phyloP scores from a whole-genome alignment of 208 protist genomes.

The Wallacemonas collosoma region DNA sequence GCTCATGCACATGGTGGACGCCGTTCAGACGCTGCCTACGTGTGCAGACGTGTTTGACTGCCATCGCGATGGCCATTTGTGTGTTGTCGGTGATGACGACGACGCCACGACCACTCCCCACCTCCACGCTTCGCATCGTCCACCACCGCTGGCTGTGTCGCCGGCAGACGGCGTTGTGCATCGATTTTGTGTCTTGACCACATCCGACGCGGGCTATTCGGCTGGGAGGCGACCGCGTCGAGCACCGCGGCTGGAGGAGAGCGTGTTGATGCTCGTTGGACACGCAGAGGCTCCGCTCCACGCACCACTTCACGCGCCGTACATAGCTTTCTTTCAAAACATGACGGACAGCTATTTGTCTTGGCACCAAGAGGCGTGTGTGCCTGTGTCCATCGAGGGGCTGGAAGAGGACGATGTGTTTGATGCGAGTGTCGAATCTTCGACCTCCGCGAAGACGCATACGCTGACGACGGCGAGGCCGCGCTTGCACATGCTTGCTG shows the following conservation, averaged over 20 bases:
- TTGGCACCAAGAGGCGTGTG: background rate
- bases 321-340: constrained; percentile 1
- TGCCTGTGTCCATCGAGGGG: background rate
- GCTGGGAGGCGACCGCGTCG: background rate
- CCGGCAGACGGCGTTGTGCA: background rate
- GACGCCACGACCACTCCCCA: background rate
- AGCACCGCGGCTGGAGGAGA: background rate
- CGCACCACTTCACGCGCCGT: constrained; percentile 25
- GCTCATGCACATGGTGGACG: background rate
- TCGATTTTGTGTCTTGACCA: background rate
- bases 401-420: background rate
- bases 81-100: background rate
- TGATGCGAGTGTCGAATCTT: background rate
- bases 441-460: no score
- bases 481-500: no score
- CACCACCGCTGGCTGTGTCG: background rate
- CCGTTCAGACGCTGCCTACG: constrained; percentile 1
- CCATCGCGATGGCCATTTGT: background rate
- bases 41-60: constrained; percentile 2
- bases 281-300: constrained; percentile 23
- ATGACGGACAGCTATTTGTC: constrained; percentile 7
- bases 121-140: background rate
- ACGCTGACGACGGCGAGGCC: no score
- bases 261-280: constrained; percentile 30
- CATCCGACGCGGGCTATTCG: background rate